A percentile compares a stretch with the other conserved stretches of the same genome.
Conservation (phyloP, 441 rosid species). For the Mallotus repandus region DNA sequence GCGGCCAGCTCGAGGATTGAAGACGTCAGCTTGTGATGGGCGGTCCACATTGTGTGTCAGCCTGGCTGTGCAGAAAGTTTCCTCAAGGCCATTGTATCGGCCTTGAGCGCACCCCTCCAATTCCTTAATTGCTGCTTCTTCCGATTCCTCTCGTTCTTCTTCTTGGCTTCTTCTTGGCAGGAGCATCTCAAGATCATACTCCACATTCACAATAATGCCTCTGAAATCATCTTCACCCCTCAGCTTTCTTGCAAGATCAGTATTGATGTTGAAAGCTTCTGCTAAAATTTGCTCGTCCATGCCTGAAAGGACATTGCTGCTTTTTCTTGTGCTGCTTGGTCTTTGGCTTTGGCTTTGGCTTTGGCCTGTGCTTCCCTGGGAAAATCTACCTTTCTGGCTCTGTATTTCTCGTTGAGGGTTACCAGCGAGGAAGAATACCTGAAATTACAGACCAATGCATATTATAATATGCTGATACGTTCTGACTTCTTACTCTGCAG, state of each 20-base stretch:
- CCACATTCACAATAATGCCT: slow-evolving; percentile 53
- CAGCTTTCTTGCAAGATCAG: slow-evolving; percentile 38
- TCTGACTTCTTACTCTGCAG: neutral
- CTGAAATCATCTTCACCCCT: slow-evolving; percentile 38
- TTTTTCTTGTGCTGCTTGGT: slow-evolving; percentile 4
- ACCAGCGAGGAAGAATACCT: slow-evolving; percentile 68
- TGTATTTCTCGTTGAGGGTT: slow-evolving; percentile 45
- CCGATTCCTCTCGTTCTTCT: slow-evolving; percentile 30
- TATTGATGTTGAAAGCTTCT: slow-evolving; percentile 50
- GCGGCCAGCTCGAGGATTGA: slow-evolving; percentile 56
- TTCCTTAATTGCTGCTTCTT: slow-evolving; percentile 19
- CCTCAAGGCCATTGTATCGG: slow-evolving; percentile 54
- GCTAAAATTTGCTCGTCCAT: slow-evolving; percentile 46
- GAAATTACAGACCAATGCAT: neutral
- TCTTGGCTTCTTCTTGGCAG: slow-evolving; percentile 41
- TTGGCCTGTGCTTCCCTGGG: neutral
- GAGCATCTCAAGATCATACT: slow-evolving; percentile 40
- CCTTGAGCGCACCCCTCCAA: neutral
- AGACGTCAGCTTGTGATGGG: slow-evolving; percentile 63
- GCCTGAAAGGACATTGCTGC: slow-evolving; percentile 41
- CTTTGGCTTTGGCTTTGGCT: neutral
- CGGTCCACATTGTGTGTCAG: slow-evolving; percentile 52
- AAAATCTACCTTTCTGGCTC: slow-evolving; percentile 9
- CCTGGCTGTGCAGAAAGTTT: slow-evolving; percentile 63
- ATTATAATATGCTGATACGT: neutral